Base-by-base conservation (phyloP, 2,329 filamentous ascomycete species). In the Hypoxylon sp. region DNA sequence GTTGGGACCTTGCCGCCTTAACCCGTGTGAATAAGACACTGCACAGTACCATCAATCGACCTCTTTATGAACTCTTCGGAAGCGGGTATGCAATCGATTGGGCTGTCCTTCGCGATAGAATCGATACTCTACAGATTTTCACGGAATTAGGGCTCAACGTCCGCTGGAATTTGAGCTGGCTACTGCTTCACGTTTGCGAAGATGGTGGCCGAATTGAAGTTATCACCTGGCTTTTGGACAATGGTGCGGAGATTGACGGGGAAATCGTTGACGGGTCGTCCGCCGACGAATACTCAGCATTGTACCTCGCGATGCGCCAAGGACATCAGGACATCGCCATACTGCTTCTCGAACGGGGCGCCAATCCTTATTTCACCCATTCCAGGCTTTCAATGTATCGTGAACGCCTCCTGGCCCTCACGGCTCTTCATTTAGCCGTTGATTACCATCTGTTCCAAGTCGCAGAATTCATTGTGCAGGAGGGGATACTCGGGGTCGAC, bases 361-460 rank as follows among this genome's bases (percentile, higher is more conserved):
- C 59, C 20, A 32, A 3, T 6, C 51, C 36, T 24, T n/a, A 24
- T n/a, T 51, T 51, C n/a, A n/a, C n/a, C 18, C 2, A 2, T 20
- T 22, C 18, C 3, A 16, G n/a, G 18, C 3, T 26, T 26, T 26
- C 24, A 26, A n/a, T n/a, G n/a, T n/a, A n/a, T n/a, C n/a, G n/a
- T n/a, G n/a, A n/a, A n/a, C n/a, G n/a, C n/a, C n/a, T n/a, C n/a
- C n/a, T n/a, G n/a, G n/a, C n/a, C n/a, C n/a, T n/a, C 6, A 26
- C 50, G 4, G 57, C 50, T 20, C 42, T 61, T 40, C 57, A 61
- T 4, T 6, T 22, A 12, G 57, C 49, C 12, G 42, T 20, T 24
- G 1, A 4, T 5, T 8, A 2, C 7, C 7, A 11, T 8, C 7
- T 61, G 32, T 1, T 9, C 4, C 30, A 16, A 6, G 12, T 61